Conservation (phyloP, 331 rosid genomes). For the Dryas integrifolia region DNA sequence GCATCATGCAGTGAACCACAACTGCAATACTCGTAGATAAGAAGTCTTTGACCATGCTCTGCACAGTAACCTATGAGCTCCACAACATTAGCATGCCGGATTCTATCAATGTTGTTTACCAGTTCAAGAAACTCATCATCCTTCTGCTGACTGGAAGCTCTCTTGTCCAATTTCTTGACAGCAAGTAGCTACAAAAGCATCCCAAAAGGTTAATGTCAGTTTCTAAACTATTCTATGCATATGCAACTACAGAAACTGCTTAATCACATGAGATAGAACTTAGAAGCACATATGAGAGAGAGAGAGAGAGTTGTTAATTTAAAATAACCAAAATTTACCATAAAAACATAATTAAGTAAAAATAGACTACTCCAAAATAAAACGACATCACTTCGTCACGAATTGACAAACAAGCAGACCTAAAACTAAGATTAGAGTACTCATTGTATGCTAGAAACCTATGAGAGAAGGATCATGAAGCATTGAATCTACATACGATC, state of each 20-base stretch:
- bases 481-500: not conserved
- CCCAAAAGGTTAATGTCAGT: constrained; percentile 27
- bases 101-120: constrained; percentile 63
- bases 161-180: constrained; percentile 77
- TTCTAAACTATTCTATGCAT: constrained; percentile 23
- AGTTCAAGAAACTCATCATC: constrained; percentile 77
- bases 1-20: constrained; percentile 72
- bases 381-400: not conserved
- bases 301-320: not conserved
- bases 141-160: constrained; percentile 59
- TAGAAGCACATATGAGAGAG: not conserved
- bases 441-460: not conserved
- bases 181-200: constrained; percentile 66
- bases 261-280: not conserved
- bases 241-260: constrained; percentile 9
- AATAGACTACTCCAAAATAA: too few species aligned
- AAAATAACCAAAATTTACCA: not conserved
- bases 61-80: constrained; percentile 80
- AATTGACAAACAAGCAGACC: not conserved
- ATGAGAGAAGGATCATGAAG: not conserved
- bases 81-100: constrained; percentile 74
- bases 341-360: not conserved
- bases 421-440: too few species aligned
- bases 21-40: constrained; percentile 76
- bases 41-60: constrained; percentile 86